Base-by-base conservation (phyloP, 768 basidiomycete genomes). In the Lactarius sp. region DNA sequence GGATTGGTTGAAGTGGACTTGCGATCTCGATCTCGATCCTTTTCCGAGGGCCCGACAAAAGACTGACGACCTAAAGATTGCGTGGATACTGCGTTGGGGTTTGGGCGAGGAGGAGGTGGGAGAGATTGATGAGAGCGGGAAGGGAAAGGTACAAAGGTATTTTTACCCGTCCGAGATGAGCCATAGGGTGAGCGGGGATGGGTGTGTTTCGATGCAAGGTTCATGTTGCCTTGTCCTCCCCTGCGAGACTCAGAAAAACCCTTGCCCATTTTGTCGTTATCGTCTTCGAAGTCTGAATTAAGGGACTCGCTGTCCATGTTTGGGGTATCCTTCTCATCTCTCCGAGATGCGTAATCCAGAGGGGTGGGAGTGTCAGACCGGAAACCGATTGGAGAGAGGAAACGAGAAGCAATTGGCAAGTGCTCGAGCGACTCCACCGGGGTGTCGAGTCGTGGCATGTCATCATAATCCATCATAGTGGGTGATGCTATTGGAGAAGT, bases 321-420 rank as follows among this genome's bases (percentile, higher is more conserved):
- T 5, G 85, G 85, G 0, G 79, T 77, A 39, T 76, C 78, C 20
- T 78, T 70, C 58, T 84, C 85, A 65, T 84, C 66, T 70, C 71
- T 56, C 73, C 77, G 71, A 52, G 77, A 60, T 57, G 60, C 37
- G 65, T 74, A 49, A 76, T 74, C 50, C 66, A 70, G 22, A 59
- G 65, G 33, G 7, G 68, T 74, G 0, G 80, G 75, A 9, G 86
- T 86, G 10, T 80, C 78, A 6, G 75, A 74, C 52, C 76, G 79
- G 67, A 79, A 77, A 22, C 76, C 75, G 13, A 71, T 70, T 9
- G 90, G 89, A 4, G 88, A 88, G 78, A 94, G 90, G 80, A 94
- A 97, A 55, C 91, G 87, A 27, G 94, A 87, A 52, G 94, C 94
- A 66, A 97, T 97, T 55, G 94, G 88, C 3, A 94, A 79, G 66